Percentiles rank a stretch among this genome's conserved stretches.
phyloP scores from a whole-genome alignment of 2,329 filamentous ascomycete genomes.

The Sclerotinia glacialis region DNA sequence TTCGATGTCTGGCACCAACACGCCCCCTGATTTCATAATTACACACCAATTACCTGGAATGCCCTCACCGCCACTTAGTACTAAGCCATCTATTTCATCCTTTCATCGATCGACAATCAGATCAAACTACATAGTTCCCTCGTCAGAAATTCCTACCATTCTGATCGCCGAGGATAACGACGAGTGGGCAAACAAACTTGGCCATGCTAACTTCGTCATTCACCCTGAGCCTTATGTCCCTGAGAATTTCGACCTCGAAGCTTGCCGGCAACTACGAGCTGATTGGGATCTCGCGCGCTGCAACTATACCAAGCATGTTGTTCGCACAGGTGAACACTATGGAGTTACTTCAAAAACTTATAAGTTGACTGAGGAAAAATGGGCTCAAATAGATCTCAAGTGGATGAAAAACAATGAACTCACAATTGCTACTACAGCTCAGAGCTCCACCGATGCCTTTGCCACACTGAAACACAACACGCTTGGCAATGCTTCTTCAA shows the following conservation, averaged over 20 bases:
- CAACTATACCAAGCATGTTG: slow-evolving; percentile 87
- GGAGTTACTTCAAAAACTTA: slow-evolving; percentile 87
- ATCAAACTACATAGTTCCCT: slow-evolving; percentile 49
- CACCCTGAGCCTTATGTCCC: slow-evolving; percentile 76
- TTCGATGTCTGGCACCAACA: slow-evolving; percentile 43
- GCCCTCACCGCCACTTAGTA: slow-evolving; percentile 71
- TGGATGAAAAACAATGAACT: slow-evolving; percentile 72
- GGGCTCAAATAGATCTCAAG: slow-evolving; percentile 71
- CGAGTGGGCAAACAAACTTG: slow-evolving; percentile 79
- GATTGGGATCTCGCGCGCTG: slow-evolving; percentile 81
- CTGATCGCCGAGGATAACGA: slow-evolving; percentile 69
- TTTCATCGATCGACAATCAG: slow-evolving; percentile 51
- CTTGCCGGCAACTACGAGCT: slow-evolving; percentile 63
- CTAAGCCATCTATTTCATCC: slow-evolving; percentile 73
- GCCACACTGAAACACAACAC: slow-evolving; percentile 44
- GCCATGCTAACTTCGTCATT: slow-evolving; percentile 92
- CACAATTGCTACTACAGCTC: slow-evolving; percentile 53
- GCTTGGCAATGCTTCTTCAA: slow-evolving; percentile 46
- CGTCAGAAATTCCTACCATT: slow-evolving; percentile 60
- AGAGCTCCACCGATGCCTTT: slow-evolving; percentile 44
- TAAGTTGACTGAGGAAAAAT: slow-evolving; percentile 81
- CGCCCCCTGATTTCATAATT: slow-evolving; percentile 44
- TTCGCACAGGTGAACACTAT: slow-evolving; percentile 86
- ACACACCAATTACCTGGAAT: slow-evolving; percentile 47
- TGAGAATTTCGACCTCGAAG: slow-evolving; percentile 51